Evolutionary conservation across 306 rosid genomes (phyloP).

Genomic region (Geum urbanum): DNA sequence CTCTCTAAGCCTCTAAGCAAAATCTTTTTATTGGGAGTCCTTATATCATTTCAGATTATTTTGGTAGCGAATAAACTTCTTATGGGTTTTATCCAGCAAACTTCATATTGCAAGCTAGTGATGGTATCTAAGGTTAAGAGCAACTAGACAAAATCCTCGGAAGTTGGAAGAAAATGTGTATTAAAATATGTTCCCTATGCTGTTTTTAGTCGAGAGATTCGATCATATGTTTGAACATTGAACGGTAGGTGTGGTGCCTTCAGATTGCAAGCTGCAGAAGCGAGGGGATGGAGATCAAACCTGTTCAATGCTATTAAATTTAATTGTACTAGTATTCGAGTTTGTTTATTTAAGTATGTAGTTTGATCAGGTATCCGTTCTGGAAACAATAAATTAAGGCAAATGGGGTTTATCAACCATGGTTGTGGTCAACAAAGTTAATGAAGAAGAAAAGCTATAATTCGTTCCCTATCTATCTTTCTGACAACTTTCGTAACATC

Average conservation of each 20-base stretch:
- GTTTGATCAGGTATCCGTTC: constrained; percentile 3
- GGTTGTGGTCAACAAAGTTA: not conserved
- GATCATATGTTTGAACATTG: not conserved
- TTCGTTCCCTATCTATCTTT: not conserved
- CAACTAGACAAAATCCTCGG: not conserved
- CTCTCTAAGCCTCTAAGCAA: constrained; percentile 26
- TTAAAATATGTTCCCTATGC: not conserved
- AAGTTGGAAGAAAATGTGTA: not conserved
- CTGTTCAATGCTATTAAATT: not conserved
- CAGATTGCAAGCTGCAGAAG: constrained; percentile 3
- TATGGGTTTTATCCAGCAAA: constrained; percentile 14
- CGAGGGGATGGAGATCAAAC: constrained; percentile 9
- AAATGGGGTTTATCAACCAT: not conserved
- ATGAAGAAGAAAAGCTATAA: not conserved
- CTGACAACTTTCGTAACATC: not conserved
- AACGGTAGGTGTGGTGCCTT: constrained; percentile 9
- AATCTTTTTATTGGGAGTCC: not conserved
- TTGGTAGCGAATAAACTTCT: constrained; percentile 23
- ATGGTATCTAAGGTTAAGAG: not conserved
- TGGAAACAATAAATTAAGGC: constrained; percentile 4
- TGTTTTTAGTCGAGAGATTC: not conserved
- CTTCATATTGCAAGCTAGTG: constrained; percentile 7
- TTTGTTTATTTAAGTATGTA: constrained; percentile 8
- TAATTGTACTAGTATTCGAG: not conserved
- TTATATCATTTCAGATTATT: not conserved